Evolutionary conservation across 2,329 filamentous ascomycete species (phyloP), one percentile per base, ranked within the genome.

Genomic region (Aspergillus sp.): DNA sequence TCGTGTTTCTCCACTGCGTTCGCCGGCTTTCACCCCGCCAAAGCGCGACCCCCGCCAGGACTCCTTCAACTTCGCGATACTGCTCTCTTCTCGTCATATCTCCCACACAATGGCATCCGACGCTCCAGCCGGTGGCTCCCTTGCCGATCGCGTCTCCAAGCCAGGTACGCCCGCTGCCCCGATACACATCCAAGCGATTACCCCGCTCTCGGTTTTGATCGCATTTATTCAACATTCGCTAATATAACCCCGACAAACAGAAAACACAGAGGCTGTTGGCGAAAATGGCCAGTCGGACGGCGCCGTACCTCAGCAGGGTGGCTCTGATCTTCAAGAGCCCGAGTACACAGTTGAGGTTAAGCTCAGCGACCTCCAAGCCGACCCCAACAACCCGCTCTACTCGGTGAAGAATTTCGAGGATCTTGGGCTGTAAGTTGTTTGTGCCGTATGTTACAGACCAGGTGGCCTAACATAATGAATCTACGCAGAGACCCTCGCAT

Each of bases 311-410:
- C 56, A 59, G 4, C 64, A 69, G 24, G 71, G 72, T 39, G 84
- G 82, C 54, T 85, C 85, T 39, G 69, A 76, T 9, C 78, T 87
- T 11, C 76, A 85, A 20, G 90, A 97, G 74, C 86, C 87, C 4
- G 87, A 89, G 57, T 96, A 89, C 76, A 89, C 95, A 64, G 93
- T 99, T 64, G 89, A 96, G 70, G 91, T 99, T 66, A 95, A 93
- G 75, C 84, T 98, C 58, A 93, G 89, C 67, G 92, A 96, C 70
- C 82, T 96, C 53, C 92, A 97, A 76, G 85, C 86, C 30, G 91
- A 97, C 70, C 86, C 89, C 11, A 89, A 91, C 68, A 93, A 92
- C 70, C 93, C 93, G 11, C 84, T 98, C 22, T 95, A 87, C 74
- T 97, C 93, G 3, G 88, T 89, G 49, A 89, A 88, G 65, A 86